These are phyloP conservation scores for Trametopsis cervina DNA, from an alignment of 768 basidiomycete genomes.

Conservation along the genomic window DNA sequence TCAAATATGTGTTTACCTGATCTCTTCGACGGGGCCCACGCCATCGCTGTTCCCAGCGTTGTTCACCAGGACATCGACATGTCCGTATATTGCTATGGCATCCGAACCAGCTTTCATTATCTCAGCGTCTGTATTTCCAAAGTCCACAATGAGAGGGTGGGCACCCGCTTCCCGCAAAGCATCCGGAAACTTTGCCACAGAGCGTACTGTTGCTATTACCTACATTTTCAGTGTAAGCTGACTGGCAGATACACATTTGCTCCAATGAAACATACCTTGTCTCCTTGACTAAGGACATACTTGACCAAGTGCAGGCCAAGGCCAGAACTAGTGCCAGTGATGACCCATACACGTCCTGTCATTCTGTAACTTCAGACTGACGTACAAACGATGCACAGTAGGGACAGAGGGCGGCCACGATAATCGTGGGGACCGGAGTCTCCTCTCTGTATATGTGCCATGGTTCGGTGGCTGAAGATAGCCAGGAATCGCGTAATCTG, in stretches of 20 bases:
- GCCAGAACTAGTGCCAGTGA: constrained; percentile 10
- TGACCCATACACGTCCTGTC: constrained; percentile 8
- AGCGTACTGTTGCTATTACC: constrained; percentile 8
- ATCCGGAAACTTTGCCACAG: constrained; percentile 3
- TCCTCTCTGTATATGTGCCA: too few species aligned
- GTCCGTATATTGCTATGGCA: constrained; percentile 1
- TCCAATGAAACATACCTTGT: constrained; percentile 7
- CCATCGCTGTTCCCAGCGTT: constrained; percentile 14
- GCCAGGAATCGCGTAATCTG: too few species aligned
- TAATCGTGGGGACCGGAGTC: too few species aligned
- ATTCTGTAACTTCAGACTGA: too few species aligned
- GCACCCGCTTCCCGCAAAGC: constrained; percentile 1
- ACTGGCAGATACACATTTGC: not conserved
- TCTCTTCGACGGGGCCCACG: constrained; percentile 7
- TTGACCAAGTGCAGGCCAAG: constrained; percentile 7
- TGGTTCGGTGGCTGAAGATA: too few species aligned
- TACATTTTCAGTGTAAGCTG: not conserved
- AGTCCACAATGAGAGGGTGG: constrained; percentile 2
- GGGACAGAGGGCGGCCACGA: too few species aligned
- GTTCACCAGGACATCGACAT: constrained; percentile 11
- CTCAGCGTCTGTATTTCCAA: constrained; percentile 1
- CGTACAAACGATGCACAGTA: too few species aligned
- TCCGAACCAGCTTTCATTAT: not conserved
- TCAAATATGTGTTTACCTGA: constrained; percentile 3
- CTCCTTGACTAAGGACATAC: constrained; percentile 2